These are phyloP conservation scores for Aspergillus felis DNA, from an alignment of 2,329 filamentous ascomycete species.

Conservation along the genomic window DNA sequence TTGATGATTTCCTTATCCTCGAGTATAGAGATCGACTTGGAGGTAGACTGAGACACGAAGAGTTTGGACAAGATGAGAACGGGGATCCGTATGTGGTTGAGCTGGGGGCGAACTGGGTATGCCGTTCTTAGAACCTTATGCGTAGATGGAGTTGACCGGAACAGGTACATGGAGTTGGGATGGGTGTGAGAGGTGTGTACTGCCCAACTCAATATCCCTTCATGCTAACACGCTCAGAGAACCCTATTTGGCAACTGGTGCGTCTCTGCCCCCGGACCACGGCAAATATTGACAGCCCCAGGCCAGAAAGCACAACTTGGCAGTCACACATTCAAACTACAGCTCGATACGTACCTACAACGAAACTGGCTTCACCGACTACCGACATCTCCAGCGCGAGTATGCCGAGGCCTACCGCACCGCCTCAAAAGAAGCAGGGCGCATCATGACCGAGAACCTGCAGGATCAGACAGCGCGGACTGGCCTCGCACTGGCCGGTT, in stretches of 20 bases:
- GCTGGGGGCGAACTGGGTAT: slow-evolving; percentile 64
- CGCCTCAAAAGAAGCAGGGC: slow-evolving; percentile 53
- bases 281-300: background rate
- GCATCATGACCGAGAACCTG: slow-evolving; percentile 55
- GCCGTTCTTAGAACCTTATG: background rate
- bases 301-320: slow-evolving; percentile 56
- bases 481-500: slow-evolving; percentile 57
- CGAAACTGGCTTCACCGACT: slow-evolving; percentile 53
- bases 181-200: slow-evolving; percentile 16
- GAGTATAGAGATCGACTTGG: slow-evolving; percentile 62
- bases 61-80: slow-evolving; percentile 51
- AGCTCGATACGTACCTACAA: slow-evolving; percentile 58
- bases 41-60: slow-evolving; percentile 56
- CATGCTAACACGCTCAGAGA: slow-evolving; percentile 13
- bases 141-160: background rate
- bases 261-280: background rate
- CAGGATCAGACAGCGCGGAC: slow-evolving; percentile 60
- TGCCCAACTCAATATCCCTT: too few species aligned
- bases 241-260: slow-evolving; percentile 57
- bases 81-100: slow-evolving; percentile 58
- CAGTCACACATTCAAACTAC: slow-evolving; percentile 57
- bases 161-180: slow-evolving; percentile 42
- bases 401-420: slow-evolving; percentile 47
- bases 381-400: slow-evolving; percentile 46
- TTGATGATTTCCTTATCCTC: slow-evolving; percentile 62